Percentiles rank a stretch among this genome's conserved stretches.
Conservation (phyloP, 1,284 basidiomycete genomes). For the Rhodotorula sp. region DNA sequence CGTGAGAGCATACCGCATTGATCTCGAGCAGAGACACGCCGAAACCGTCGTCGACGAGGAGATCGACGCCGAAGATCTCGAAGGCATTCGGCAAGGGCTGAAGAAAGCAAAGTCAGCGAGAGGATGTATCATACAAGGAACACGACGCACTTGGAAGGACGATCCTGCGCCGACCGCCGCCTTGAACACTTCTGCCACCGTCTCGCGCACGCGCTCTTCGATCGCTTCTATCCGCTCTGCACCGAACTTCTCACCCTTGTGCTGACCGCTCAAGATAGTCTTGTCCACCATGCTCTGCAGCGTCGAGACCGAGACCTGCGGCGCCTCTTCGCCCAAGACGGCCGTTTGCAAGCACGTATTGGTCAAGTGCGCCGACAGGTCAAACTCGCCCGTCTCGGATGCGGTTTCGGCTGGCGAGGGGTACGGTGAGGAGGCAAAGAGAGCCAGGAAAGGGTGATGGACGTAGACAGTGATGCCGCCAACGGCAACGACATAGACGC, state of each 20-base stretch:
- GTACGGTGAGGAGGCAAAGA: constrained; percentile 34
- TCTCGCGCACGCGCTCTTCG: constrained; percentile 62
- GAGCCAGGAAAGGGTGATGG: constrained; percentile 36
- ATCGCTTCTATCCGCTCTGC: constrained; percentile 55
- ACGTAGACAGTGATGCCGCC: constrained; percentile 48
- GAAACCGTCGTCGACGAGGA: constrained; percentile 64
- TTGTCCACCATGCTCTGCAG: constrained; percentile 25
- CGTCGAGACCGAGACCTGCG: constrained; percentile 39
- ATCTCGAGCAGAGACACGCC: constrained; percentile 80
- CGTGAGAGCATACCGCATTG: constrained; percentile 59
- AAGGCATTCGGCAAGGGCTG: constrained; percentile 88
- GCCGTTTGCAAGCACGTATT: constrained; percentile 85
- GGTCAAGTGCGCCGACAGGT: constrained; percentile 81
- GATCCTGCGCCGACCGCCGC: constrained; percentile 78
- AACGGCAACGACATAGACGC: constrained; percentile 83
- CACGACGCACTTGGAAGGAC: constrained; percentile 71
- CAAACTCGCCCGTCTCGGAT: constrained; percentile 54
- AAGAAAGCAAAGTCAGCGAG: background rate
- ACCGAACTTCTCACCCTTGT: constrained; percentile 47
- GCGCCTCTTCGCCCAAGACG: constrained; percentile 20
- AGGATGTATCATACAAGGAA: constrained; percentile 34
- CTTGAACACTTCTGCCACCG: constrained; percentile 76
- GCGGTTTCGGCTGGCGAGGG: constrained; percentile 66
- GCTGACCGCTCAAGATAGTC: constrained; percentile 17
- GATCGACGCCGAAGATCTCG: constrained; percentile 90